phyloP scores from a whole-genome alignment of 768 basidiomycete species.

The Lactifluus piperatus region DNA sequence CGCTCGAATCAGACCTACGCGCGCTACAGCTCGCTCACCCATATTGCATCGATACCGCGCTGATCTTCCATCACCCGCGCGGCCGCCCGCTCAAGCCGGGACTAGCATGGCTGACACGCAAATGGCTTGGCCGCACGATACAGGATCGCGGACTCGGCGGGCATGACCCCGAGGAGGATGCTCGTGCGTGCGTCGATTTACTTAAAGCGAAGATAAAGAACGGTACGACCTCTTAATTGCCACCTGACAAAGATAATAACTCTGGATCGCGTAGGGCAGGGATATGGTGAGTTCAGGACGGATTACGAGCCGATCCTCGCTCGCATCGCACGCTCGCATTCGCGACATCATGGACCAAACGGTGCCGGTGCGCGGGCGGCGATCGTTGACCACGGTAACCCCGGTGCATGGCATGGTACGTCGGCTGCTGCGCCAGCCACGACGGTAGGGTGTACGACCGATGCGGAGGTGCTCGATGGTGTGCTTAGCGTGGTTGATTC shows the following conservation, averaged over 20 bases:
- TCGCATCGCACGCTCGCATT: constrained; percentile 52
- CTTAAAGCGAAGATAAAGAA: constrained; percentile 71
- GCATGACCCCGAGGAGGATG: constrained; percentile 94
- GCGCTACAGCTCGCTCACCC: constrained; percentile 85
- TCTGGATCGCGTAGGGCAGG: constrained; percentile 35
- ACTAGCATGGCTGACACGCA: constrained; percentile 93
- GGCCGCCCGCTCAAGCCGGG: constrained; percentile 92
- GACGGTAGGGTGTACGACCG: constrained; percentile 61
- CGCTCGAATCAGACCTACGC: constrained; percentile 87
- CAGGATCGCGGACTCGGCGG: constrained; percentile 78
- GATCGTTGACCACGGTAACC: constrained; percentile 82
- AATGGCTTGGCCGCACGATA: constrained; percentile 87
- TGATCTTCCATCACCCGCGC: constrained; percentile 87
- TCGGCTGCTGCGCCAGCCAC: constrained; percentile 54
- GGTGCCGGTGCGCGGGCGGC: constrained; percentile 42
- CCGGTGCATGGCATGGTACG: constrained; percentile 72
- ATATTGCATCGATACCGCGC: constrained; percentile 82
- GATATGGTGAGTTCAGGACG: constrained; percentile 80
- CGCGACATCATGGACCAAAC: background rate
- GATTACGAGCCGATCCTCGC: constrained; percentile 88
- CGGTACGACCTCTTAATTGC: constrained; percentile 33
- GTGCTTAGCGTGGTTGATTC: constrained; percentile 46
- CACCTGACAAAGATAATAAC: too few species aligned
- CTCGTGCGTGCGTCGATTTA: constrained; percentile 78
- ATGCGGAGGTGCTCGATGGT: constrained; percentile 72